Base-by-base conservation (phyloP, 345 rosid species). In the Pelargonium nanum region DNA sequence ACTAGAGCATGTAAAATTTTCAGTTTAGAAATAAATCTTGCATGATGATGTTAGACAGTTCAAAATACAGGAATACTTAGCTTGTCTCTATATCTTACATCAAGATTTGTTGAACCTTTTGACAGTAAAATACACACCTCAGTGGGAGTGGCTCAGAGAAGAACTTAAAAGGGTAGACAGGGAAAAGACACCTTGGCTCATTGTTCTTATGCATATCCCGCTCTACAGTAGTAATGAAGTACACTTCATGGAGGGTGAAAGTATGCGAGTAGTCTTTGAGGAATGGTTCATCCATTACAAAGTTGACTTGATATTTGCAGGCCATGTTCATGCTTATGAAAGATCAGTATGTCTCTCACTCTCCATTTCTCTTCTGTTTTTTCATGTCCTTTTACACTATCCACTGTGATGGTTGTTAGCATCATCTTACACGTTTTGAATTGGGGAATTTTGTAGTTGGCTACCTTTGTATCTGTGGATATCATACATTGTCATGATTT, bases 311-410 rank as follows among this genome's bases (percentile, higher is more conserved):
- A 53, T 93, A 59, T 90, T 93, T 78, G 96, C 96, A 64, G 97
- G 96, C 25, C 99, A 90, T 64, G 99, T 90, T 75, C 96, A 93
- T 77, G 99, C 99, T 45, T 93, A 90, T 67, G 99, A 93, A 74
- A 86, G 99, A 93, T 93, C 96, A n/a, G 97, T 90, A 83, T 59
- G 67, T 20, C 64, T 70, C 70, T 66, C 53, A 10, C 24, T 65
- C 30, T 2, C 34, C 15, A 22, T 62, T 22, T 58, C 26, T 44
- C 12, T 40, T 26, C 9, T 60, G 13, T 9, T 52, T 62, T 51
- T 61, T n/a, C 17, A 28, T 59, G 17, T 30, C 40, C 10, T 6
- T 30, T 40, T 40, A 34, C 26, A 12, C 44, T 17, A 25, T 24
- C 40, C 53, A 24, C 22, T 50, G 19, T 15, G 57, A 52, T 24